Evolutionary conservation across 106 monocot genomes (phyloP), one percentile per base, ranked within the genome.

Genomic region (Agapanthus africanus): DNA sequence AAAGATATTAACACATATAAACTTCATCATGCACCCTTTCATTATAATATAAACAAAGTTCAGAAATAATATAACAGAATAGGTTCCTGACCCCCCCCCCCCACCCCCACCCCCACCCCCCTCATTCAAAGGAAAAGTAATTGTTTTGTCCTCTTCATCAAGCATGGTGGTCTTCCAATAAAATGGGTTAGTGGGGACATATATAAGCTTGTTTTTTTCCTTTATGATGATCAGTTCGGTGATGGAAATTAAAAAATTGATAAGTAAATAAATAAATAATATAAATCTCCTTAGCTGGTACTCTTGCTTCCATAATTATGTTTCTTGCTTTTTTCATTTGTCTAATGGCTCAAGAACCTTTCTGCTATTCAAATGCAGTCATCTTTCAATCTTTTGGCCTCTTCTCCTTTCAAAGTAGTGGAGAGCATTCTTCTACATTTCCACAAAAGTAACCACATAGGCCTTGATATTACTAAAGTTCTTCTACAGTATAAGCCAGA

Each of bases 401-500:
- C 56, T 56, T 56, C 56, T 28, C n/a, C n/a, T n/a, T 13, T 28
- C 56, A 30, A 56, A 56, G 26, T 56, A 56, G 56, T 28, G 56
- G 56, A 56, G 26, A 30, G 8, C 26, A 30, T 30, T 56, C 28
- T 27, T 56, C 56, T 30, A 56, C 56, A 56, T 56, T 56, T 11
- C 28, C 56, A 56, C 56, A 56, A 28, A 30, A 28, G 56, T 9
- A 8, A 56, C 26, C 56, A 56, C 56, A 56, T 28, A 28, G 10
- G 22, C 22, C 21, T 56, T 30, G 25, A 28, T 28, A 28, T 54
- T 54, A 1, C 13, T 25, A 7, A 1, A 27, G 25, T 27, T 50
- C 54, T 54, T 54, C 27, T 54, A 54, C 26, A 27, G 54, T 28
- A 27, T 27, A 11, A 54, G 54, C 54, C 54, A 27, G 54, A 54